These are phyloP conservation scores for Metschnikowia cubensis DNA, from an alignment of 805 yeast species.

Conservation along the genomic window DNA sequence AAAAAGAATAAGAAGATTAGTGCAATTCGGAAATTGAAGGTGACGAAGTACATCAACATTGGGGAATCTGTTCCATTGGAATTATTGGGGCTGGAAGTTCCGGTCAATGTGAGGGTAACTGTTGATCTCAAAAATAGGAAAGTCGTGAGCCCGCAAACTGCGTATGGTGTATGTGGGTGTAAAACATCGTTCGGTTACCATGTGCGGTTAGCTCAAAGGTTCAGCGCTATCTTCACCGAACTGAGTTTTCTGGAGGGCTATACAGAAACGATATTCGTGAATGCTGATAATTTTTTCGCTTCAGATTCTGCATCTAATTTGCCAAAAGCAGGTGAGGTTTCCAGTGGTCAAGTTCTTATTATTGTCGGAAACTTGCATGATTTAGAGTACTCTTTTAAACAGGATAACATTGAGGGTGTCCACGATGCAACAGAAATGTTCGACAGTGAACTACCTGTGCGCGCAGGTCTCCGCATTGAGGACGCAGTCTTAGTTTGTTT, in stretches of 20 bases:
- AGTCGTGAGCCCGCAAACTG: slow-evolving; percentile 67
- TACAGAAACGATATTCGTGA: slow-evolving; percentile 58
- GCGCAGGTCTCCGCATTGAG: slow-evolving; percentile 58
- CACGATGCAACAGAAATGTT: slow-evolving; percentile 58
- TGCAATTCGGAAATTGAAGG: slow-evolving; percentile 39
- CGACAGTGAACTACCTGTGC: slow-evolving; percentile 57
- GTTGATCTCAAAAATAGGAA: slow-evolving; percentile 59
- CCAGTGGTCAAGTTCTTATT: slow-evolving; percentile 40
- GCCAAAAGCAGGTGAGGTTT: slow-evolving; percentile 11
- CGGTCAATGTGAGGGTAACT: slow-evolving; percentile 76
- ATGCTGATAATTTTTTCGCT: slow-evolving; percentile 61
- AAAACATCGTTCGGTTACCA: slow-evolving; percentile 66
- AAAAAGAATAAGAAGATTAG: slow-evolving; percentile 43
- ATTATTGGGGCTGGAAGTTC: slow-evolving; percentile 54
- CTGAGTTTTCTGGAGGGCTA: slow-evolving; percentile 64
- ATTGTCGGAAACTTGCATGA: slow-evolving; percentile 64
- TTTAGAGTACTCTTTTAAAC: slow-evolving; percentile 47
- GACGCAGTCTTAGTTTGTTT: slow-evolving; percentile 58
- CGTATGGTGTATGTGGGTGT: slow-evolving; percentile 62
- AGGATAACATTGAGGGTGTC: slow-evolving; percentile 53
- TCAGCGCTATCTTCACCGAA: slow-evolving; percentile 68
- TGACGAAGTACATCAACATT: slow-evolving; percentile 72
- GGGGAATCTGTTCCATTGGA: slow-evolving; percentile 62
- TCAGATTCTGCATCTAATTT: slow-evolving; percentile 25
- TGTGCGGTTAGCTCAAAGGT: slow-evolving; percentile 61